Evolutionary conservation across 805 yeast species (phyloP), one percentile per base, ranked within the genome.

Genomic region (Middelhovenomyces tepae): DNA sequence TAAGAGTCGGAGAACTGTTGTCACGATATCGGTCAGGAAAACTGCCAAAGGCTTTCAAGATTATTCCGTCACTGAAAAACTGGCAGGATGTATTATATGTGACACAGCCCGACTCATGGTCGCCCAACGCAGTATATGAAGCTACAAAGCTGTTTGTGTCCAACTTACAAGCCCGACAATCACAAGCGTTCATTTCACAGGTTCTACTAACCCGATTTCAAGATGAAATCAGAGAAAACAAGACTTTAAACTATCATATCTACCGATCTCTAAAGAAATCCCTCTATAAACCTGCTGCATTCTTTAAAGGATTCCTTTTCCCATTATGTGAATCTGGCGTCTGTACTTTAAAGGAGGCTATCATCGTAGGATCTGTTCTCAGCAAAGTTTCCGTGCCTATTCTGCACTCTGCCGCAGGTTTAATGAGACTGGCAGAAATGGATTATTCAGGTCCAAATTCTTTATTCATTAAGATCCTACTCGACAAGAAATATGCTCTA

Each of bases 51-150:
- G 71, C 93, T 21, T 91, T 91, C 67, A 91, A 91, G 54, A 94
- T 91, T 32, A 71, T 93, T 36, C 99, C 99, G 22, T 72, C 94
- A 3, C 69, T 91, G 44, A 79, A 72, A 47, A 89, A 89, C 60
- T 91, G 99, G 99, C 86, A 86, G 55, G 97, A 89, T 55, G 80
- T 91, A 21, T 63, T 91, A 22, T 89, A 76, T 52, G 95, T 91
- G 25, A 87, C 97, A 1, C 75, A 85, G 46, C 98, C 98, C 6
- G 86, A 75, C 42, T 62, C 67, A 18, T 91, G 99, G 99, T 82
- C 97, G 11, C 87, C 96, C 11, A 89, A 87, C 50, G 95, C 91
- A 2, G 77, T 80, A 4, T 91, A 79, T 53, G 97, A 91, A 57
- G 98, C 96, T 2, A 85, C 97, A 5, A 84, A 85, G 58, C 64